Conservation (phyloP, 2,329 filamentous ascomycete species). For the Davidsoniella eucalypti region DNA sequence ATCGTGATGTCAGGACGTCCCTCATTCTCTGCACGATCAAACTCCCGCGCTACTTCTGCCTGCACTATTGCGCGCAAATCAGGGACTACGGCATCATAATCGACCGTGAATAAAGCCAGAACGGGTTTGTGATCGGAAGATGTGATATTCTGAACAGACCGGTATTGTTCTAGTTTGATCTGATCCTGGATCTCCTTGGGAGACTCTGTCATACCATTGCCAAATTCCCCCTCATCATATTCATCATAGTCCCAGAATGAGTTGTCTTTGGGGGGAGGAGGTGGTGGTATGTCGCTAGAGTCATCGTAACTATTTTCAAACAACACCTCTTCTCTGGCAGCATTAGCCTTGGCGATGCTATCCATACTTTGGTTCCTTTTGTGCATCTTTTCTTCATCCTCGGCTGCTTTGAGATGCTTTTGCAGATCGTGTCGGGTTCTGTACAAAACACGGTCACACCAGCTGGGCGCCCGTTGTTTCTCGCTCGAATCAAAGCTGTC, state of each 20-base stretch:
- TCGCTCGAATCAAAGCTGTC: constrained; percentile 90
- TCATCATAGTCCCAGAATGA: constrained; percentile 12
- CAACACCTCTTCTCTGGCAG: constrained; percentile 58
- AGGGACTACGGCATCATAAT: constrained; percentile 74
- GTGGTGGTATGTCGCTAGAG: constrained; percentile 11
- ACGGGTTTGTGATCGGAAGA: constrained; percentile 95
- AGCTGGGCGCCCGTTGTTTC: constrained; percentile 81
- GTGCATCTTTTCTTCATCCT: constrained; percentile 45
- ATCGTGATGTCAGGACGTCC: constrained; percentile 67
- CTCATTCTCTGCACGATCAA: constrained; percentile 88
- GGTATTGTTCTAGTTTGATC: constrained; percentile 50
- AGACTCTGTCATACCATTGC: neutral
- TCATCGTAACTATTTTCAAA: constrained; percentile 82
- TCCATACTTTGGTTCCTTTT: constrained; percentile 76
- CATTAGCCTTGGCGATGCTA: constrained; percentile 56
- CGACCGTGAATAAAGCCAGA: constrained; percentile 63
- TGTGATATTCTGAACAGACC: constrained; percentile 72
- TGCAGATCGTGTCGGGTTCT: constrained; percentile 57
- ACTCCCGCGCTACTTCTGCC: constrained; percentile 68
- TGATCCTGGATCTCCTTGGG: constrained; percentile 15
- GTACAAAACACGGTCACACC: constrained; percentile 90
- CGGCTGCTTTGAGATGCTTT: constrained; percentile 43
- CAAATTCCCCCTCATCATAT: constrained; percentile 9
- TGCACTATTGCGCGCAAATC: constrained; percentile 72
- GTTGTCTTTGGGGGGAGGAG: constrained; percentile 27